These are phyloP conservation scores for Cokeromyces recurvatus DNA, from an alignment of 371 early-diverging fungal genomes.

Conservation along the genomic window DNA sequence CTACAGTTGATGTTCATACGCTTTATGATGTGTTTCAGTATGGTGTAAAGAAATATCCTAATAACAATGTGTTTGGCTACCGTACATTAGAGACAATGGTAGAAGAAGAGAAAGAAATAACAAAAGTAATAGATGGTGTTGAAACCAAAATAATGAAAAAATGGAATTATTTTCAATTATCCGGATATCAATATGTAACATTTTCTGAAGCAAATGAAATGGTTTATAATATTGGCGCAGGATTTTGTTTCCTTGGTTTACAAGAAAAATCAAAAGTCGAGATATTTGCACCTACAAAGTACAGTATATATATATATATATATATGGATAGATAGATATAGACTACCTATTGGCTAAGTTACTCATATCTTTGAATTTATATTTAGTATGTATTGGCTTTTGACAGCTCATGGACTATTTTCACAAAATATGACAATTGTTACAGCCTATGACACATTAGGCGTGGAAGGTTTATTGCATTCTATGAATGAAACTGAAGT, in stretches of 20 bases:
- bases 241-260: slow-evolving; percentile 61
- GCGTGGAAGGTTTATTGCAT: slow-evolving; percentile 61
- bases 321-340: too few species aligned
- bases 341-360: too few species aligned
- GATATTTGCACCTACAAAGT: slow-evolving; percentile 74
- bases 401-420: slow-evolving; percentile 36
- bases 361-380: neutral
- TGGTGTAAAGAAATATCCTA: slow-evolving; percentile 34
- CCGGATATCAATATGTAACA: slow-evolving; percentile 61
- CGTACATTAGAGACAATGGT: slow-evolving; percentile 58
- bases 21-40: slow-evolving; percentile 62
- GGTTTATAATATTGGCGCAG: slow-evolving; percentile 54
- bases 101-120: slow-evolving; percentile 73
- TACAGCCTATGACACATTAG: slow-evolving; percentile 81
- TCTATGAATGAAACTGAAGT: slow-evolving; percentile 63
- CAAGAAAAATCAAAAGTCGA: slow-evolving; percentile 54
- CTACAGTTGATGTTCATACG: slow-evolving; percentile 51
- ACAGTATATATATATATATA: too few species aligned
- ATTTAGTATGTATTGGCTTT: slow-evolving; percentile 28
- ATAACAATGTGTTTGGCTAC: slow-evolving; percentile 57
- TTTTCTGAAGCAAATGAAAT: slow-evolving; percentile 52
- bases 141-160: slow-evolving; percentile 65
- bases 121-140: slow-evolving; percentile 59
- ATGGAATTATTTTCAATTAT: slow-evolving; percentile 76
- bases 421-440: slow-evolving; percentile 61